Evolutionary conservation across 495 filamentous ascomycete species (phyloP), one percentile per base, ranked within the genome.

Genomic region (Penicillium egyptiacum): DNA sequence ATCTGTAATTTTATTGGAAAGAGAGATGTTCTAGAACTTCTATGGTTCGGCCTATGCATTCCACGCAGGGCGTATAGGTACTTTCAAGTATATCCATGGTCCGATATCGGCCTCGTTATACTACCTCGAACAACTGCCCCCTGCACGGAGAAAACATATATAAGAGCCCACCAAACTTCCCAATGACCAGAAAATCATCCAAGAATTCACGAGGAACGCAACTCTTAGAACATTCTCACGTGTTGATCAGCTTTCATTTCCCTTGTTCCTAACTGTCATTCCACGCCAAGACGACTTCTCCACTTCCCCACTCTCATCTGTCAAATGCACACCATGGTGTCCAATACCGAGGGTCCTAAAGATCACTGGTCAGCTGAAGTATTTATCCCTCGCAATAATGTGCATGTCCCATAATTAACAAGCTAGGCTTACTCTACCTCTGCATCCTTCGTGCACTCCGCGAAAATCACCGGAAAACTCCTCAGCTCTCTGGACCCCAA

Each of bases 401-500:
- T n/a, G 16, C n/a, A 0, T 8, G 6, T 4, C 3, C 2, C 5
- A 17, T 11, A 56, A 12, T 52, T 53, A 40, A 61, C 16, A 44
- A 20, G n/a, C 52, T 46, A 87, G 83, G 78, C 78, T 45, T 91
- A 90, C 68, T 78, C 80, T 44, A 70, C 79, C 53, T 80, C 85
- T 23, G 88, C 87, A 3, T 78, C 83, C n/a, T 92, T 91, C 65
- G 87, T 91, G 17, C 85, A 53, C 50, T 53, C 50, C 5, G 50
- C 89, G 12, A 77, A 84, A 59, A 78, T 91, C 8, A 82, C 88
- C 10, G 77, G 75, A 5, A 86, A 81, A 56, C 77, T 91, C n/a
- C 50, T 89, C 26, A 64, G 76, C 53, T 86, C 83, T 77, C 82
- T 92, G 4, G 79, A 85, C 53, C 81, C 82, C 6, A 76, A 83